A percentile compares a stretch with the other conserved stretches of the same genome.
These are phyloP conservation scores for Hanseniaspora vineae DNA, from an alignment of 805 yeast species.

Conservation along the genomic window DNA sequence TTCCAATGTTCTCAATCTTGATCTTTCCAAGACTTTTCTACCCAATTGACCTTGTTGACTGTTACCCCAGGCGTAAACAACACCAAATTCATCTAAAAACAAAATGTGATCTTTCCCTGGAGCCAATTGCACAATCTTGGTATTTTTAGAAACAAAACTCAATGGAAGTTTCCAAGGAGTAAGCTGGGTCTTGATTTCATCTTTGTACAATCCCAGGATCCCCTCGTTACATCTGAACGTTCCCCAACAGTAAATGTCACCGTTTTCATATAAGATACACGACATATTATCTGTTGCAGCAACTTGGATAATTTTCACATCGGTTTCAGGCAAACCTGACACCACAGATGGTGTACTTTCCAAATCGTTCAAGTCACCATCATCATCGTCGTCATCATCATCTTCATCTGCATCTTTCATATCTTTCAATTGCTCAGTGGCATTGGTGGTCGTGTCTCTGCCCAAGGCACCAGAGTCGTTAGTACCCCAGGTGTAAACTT, in stretches of 20 bases:
- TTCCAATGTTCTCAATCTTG: constrained; percentile 55
- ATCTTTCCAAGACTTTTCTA: constrained; percentile 58
- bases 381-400: constrained; percentile 47
- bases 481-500: constrained; percentile 97
- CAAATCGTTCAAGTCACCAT: constrained; percentile 74
- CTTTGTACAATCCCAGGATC: constrained; percentile 60
- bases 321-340: constrained; percentile 44
- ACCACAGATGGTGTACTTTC: constrained; percentile 85
- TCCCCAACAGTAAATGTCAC: constrained; percentile 96
- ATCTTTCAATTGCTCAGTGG: constrained; percentile 52
- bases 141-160: constrained; percentile 31
- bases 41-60: constrained; percentile 92
- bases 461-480: constrained; percentile 90
- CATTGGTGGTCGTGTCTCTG: constrained; percentile 54
- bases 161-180: constrained; percentile 48
- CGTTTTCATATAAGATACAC: constrained; percentile 63
- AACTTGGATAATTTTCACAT: constrained; percentile 53
- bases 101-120: constrained; percentile 88
- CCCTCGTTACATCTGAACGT: constrained; percentile 93
- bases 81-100: constrained; percentile 72
- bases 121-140: constrained; percentile 68
- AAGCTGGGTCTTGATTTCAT: constrained; percentile 47
- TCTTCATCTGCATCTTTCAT: constrained; percentile 51
- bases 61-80: constrained; percentile 94
- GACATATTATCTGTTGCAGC: constrained; percentile 91